These are phyloP conservation scores for Vitis hybrid DNA, from an alignment of 177 flowering plant species.

Conservation along the genomic window DNA sequence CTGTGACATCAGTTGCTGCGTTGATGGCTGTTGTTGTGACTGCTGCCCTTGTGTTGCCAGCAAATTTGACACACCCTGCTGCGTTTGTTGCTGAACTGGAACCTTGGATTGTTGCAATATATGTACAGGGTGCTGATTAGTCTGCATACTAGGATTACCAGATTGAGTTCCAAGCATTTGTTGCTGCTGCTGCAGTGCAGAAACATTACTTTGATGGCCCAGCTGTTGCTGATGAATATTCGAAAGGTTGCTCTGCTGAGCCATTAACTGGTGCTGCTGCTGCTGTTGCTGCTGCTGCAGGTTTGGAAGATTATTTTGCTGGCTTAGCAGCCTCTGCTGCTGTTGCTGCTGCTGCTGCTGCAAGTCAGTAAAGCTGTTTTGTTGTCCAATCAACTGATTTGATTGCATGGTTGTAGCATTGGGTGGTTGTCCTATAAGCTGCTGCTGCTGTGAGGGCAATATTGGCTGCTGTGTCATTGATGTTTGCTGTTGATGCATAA, in stretches of 20 bases:
- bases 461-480: constrained; percentile 38
- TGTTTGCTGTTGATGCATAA: constrained; percentile 67
- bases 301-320: constrained; percentile 54
- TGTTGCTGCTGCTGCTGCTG: constrained; percentile 68
- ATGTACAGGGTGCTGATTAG: constrained; percentile 61
- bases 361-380: constrained; percentile 55
- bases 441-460: constrained; percentile 39
- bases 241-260: constrained; percentile 49
- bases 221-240: constrained; percentile 41
- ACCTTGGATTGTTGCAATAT: constrained; percentile 62
- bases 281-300: constrained; percentile 36
- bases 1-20: constrained; percentile 77
- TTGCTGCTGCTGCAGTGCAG: constrained; percentile 57
- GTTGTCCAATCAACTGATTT: constrained; percentile 62
- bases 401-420: constrained; percentile 62
- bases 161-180: constrained; percentile 59
- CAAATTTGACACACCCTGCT: constrained; percentile 46
- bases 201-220: constrained; percentile 36
- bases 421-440: constrained; percentile 51
- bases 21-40: constrained; percentile 53
- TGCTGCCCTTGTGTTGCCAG: constrained; percentile 70
- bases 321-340: constrained; percentile 56
- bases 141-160: constrained; percentile 57
- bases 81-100: constrained; percentile 62
- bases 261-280: constrained; percentile 28